Evolutionary conservation across 1,284 basidiomycete species (phyloP).

Genomic region (Microbotryum scabiosae): DNA sequence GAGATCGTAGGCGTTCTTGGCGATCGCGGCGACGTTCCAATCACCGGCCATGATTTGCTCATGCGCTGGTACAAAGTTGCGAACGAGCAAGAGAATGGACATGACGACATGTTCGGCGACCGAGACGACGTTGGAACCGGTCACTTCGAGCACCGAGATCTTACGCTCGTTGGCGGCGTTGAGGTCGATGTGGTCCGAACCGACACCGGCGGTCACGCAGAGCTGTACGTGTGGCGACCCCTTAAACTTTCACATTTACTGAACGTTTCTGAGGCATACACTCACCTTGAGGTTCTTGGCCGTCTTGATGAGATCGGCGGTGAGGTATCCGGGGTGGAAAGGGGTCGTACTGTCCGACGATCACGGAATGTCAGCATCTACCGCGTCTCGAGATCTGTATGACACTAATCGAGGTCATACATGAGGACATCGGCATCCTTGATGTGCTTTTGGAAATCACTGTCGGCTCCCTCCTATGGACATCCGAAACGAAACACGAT

Average conservation of each 20-base stretch:
- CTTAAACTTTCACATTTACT: too few species aligned
- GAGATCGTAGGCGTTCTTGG: conserved; percentile 57
- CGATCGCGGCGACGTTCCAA: conserved; percentile 53
- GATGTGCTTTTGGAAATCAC: conserved; percentile 79
- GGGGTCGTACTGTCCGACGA: conserved; percentile 72
- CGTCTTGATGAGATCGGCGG: conserved; percentile 63
- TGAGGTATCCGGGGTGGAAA: conserved; percentile 69
- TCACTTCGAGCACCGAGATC: conserved; percentile 66
- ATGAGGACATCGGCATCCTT: conserved; percentile 49
- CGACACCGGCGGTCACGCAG: conserved; percentile 88
- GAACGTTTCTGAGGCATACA: too few species aligned
- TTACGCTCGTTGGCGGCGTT: conserved; percentile 74
- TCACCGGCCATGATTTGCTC: conserved; percentile 75
- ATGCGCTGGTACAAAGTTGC: conserved; percentile 76
- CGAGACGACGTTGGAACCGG: conserved; percentile 49
- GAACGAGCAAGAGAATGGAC: conserved; percentile 72
- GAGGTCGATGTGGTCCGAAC: conserved; percentile 77
- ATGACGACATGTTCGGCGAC: conserved; percentile 41
- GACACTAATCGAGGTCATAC: conserved; percentile 33
- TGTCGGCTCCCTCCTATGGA: conserved; percentile 61
- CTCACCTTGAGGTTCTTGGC: conserved; percentile 71
- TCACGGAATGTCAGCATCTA: conserved; percentile 43
- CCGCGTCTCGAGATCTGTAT: too few species aligned
- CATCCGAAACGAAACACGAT: not conserved
- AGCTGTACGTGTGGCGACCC: too few species aligned